Base-by-base conservation (phyloP, 805 yeast species). In the Metschnikowia kofuensis region DNA sequence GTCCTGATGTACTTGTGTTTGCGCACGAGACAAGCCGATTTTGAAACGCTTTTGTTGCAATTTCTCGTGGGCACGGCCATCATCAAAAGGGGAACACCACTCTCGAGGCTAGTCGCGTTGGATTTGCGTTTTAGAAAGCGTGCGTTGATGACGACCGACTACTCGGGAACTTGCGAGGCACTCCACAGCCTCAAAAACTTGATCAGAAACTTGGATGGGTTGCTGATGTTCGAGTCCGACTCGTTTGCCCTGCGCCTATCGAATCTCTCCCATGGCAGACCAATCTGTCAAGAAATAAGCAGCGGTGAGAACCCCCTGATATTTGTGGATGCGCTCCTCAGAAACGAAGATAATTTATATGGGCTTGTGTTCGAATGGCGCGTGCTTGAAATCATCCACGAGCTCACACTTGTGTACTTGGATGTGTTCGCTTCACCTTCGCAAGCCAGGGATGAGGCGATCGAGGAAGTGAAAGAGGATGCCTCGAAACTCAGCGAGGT, bases 341-440 rank as follows among this genome's bases (percentile, higher is more conserved):
- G 57, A 28, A 57, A 54, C 47, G 41, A 42, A n/a, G 14, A 44
- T 11, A 58, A 65, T 46, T 56, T 63, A 31, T 72, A 64, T 49
- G 63, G 56, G 1, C 48, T 67, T 4, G 35, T 72, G 2, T 56
- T 62, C n/a, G 54, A 60, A 35, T 72, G 75, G 75, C 65, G 76
- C 55, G 42, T 71, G 6, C 51, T 70, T 45, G 74, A 66, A 37
- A 57, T 72, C 12, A 52, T 66, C 13, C 63, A 69, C 48, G 65
- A 66, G 49, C 57, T 72, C 45, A 69, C 63, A 44, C 46, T 64
- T 21, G 54, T 50, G n/a, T 69, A 64, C 44, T 60, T 71, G 50
- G 57, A 57, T 16, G 30, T 47, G 8, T 31, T 60, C 6, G 40
- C 50, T 1, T 48, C 51, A 2, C 46, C 50, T 9, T 11, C 31